Conservation (phyloP, 768 basidiomycete genomes). For the Leccinum longicurvipes region DNA sequence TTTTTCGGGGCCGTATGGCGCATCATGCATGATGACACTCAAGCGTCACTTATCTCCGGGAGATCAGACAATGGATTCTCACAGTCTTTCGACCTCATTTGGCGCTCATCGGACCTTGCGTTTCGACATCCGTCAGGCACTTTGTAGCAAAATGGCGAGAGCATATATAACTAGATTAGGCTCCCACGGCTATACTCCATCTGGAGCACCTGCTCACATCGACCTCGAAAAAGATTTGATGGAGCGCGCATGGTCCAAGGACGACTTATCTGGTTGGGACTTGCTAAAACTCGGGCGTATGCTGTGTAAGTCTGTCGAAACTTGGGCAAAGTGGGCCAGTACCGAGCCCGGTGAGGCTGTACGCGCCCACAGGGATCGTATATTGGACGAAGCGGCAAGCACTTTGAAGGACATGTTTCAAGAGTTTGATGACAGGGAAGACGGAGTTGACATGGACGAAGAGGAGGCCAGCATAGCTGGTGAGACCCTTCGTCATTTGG, state of each 20-base stretch:
- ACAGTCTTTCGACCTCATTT: slow-evolving; percentile 40
- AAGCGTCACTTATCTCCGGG: slow-evolving; percentile 50
- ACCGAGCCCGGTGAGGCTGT: slow-evolving; percentile 27
- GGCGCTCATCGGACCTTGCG: slow-evolving; percentile 64
- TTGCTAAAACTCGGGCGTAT: slow-evolving; percentile 53
- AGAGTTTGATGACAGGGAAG: slow-evolving; percentile 66
- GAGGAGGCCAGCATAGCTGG: slow-evolving; percentile 68
- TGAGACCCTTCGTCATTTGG: slow-evolving; percentile 55
- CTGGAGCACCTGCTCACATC: slow-evolving; percentile 58
- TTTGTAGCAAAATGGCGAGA: slow-evolving; percentile 60
- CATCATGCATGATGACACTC: slow-evolving; percentile 61
- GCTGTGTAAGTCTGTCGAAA: slow-evolving; percentile 51
- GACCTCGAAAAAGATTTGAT: slow-evolving; percentile 61
- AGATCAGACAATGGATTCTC: slow-evolving; percentile 22
- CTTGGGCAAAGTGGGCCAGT: slow-evolving; percentile 49
- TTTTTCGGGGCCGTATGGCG: slow-evolving; percentile 62
- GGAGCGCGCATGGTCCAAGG: slow-evolving; percentile 72
- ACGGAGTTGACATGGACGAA: slow-evolving; percentile 53
- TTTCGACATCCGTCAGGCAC: slow-evolving; percentile 57
- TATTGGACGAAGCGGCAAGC: slow-evolving; percentile 68
- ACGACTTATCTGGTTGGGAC: slow-evolving; percentile 67
- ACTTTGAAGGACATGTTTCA: slow-evolving; percentile 71
- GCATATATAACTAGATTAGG: slow-evolving; percentile 59
- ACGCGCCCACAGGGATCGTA: slow-evolving; percentile 44
- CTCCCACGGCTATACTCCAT: slow-evolving; percentile 50